Evolutionary conservation across 768 basidiomycete genomes (phyloP).

Genomic region (Lactarius sanguifluus): DNA sequence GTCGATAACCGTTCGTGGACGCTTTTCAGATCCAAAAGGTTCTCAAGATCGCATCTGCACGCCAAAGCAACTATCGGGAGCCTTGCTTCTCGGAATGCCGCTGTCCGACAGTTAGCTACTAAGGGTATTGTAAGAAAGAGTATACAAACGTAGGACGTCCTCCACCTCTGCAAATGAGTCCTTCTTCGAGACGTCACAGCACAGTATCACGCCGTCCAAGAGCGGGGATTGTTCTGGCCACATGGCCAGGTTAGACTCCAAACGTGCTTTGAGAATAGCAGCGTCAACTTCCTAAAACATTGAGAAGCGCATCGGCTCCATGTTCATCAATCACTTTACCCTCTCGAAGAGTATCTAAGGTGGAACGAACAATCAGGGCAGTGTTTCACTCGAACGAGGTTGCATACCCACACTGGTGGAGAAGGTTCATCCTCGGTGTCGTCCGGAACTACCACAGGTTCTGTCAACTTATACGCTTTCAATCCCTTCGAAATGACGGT

Average conservation of each 20-base stretch:
- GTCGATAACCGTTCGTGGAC: slow-evolving; percentile 51
- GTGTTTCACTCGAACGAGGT: slow-evolving; percentile 30
- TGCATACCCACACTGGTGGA: slow-evolving; percentile 35
- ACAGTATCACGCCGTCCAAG: slow-evolving; percentile 79
- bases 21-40: slow-evolving; percentile 54
- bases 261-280: slow-evolving; percentile 36
- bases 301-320: slow-evolving; percentile 29
- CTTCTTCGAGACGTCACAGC: slow-evolving; percentile 71
- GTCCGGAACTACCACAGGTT: slow-evolving; percentile 32
- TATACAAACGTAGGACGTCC: slow-evolving; percentile 67
- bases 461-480: slow-evolving; percentile 52
- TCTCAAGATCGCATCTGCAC: slow-evolving; percentile 78
- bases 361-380: slow-evolving; percentile 32
- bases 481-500: slow-evolving; percentile 77
- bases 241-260: slow-evolving; percentile 33
- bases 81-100: slow-evolving; percentile 54
- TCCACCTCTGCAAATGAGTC: slow-evolving; percentile 66
- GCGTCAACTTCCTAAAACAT: slow-evolving; percentile 38
- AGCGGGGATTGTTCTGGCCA: slow-evolving; percentile 58
- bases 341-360: slow-evolving; percentile 44
- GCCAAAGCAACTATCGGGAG: slow-evolving; percentile 75
- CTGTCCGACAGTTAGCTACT: slow-evolving; percentile 40
- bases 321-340: slow-evolving; percentile 33
- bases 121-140: slow-evolving; percentile 7
- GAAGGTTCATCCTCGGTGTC: slow-evolving; percentile 23